Base-by-base conservation (phyloP, 768 basidiomycete genomes). In the Leccinum sublutescens region DNA sequence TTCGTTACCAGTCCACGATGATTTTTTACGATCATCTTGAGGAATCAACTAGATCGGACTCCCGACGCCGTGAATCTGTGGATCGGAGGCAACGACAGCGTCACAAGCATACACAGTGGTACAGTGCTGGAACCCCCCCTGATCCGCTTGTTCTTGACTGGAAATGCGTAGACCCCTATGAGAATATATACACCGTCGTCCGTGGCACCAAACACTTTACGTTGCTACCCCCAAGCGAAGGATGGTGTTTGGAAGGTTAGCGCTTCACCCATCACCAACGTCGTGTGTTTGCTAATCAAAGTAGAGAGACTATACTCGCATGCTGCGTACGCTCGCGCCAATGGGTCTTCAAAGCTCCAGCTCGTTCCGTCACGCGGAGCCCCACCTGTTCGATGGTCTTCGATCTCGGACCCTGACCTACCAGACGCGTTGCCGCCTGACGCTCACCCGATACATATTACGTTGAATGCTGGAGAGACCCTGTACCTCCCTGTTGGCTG, bases 41-140 rank as follows among this genome's bases (percentile, higher is more conserved):
- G 27, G 27, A 3, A 54, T 29, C 9, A 48, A 50, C 49, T 34
- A 88, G 89, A 81, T 38, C 78, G 75, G 63, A 64, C 76, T 17
- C 92, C 95, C 0, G 95, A 98, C 66, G 95, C 93, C 5, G 93
- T 93, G 3, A 97, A 97, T 69, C 68, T 98, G 19, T 98, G 95
- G 94, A 91, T 97, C 36, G 95, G 95, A 11, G 81, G 90, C 65
- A 77, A 79, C 56, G 76, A 78, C 58, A 94, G 92, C 67, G 76
- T 85, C 14, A 97, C 95, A 1, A 92, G 88, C 56, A 81, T 96
- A 49, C 95, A 98, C 70, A 90, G 85, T 67, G 94, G 93, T 92
- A 63, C 54, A 78, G 63, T 21, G 0, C 43, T 27, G 19, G 29
- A 56, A n/a, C 48, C 27, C 14, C 14, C 53, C 38, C 21, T 38